Conservation (phyloP, 495 filamentous ascomycete genomes). For the Penicillium ochrochloron region DNA sequence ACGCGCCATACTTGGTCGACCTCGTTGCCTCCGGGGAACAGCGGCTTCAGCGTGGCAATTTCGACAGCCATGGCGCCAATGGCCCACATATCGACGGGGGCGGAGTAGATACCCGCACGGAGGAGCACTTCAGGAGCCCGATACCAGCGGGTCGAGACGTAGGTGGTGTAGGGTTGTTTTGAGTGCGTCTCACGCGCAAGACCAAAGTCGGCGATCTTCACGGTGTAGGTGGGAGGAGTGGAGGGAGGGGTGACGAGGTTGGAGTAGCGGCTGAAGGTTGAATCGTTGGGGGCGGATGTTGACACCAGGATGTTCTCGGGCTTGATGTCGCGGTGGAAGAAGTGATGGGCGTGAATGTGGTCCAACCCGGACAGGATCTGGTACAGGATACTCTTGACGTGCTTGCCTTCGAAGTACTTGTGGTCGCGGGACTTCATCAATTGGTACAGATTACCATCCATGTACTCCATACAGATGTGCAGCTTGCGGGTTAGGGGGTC, state of each 20-base stretch:
- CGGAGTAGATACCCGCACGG: slow-evolving; percentile 94
- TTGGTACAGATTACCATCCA: slow-evolving; percentile 99
- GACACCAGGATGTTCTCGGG: slow-evolving; percentile 99
- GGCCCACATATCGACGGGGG: slow-evolving; percentile 98
- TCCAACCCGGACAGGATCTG: slow-evolving; percentile 96
- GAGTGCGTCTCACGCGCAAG: slow-evolving; percentile 97
- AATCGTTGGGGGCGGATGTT: slow-evolving; percentile 82
- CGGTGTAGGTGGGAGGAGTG: slow-evolving; percentile 89
- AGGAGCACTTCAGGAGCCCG: slow-evolving; percentile 95
- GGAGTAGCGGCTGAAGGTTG: slow-evolving; percentile 88
- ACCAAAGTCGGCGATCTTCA: slow-evolving; percentile 99
- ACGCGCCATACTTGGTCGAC: slow-evolving; percentile 99
- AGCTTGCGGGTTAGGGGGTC: slow-evolving; percentile 94
- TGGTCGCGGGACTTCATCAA: slow-evolving; percentile 98
- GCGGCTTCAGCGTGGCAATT: slow-evolving; percentile 93
- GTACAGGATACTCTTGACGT: slow-evolving; percentile 96
- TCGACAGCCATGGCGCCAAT: slow-evolving; percentile 99
- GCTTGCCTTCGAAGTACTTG: slow-evolving; percentile 84
- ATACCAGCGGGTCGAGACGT: slow-evolving; percentile 98
- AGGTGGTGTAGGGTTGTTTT: slow-evolving; percentile 94
- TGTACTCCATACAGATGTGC: slow-evolving; percentile 99
- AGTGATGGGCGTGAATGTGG: slow-evolving; percentile 94
- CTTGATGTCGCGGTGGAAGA: slow-evolving; percentile 99
- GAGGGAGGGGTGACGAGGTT: slow-evolving; percentile 92
- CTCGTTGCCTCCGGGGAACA: slow-evolving; percentile 98